Evolutionary conservation across 495 filamentous ascomycete genomes (phyloP).

Genomic region (Talaromyces wortmannii): DNA sequence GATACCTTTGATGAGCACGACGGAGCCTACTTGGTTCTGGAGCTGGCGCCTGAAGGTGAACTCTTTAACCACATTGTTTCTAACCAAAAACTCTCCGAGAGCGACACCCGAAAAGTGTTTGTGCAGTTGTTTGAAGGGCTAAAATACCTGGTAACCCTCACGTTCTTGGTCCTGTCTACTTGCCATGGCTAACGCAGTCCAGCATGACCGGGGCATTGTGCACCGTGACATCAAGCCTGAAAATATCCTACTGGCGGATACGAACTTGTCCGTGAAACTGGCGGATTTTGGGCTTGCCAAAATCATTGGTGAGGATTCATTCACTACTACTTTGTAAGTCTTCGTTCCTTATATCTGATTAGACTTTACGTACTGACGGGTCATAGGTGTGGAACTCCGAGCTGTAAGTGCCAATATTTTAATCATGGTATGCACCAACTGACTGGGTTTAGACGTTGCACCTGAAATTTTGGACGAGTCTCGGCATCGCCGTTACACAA

Average conservation of each 20-base stretch:
- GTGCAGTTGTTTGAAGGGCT: constrained; percentile 87
- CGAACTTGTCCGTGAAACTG: constrained; percentile 79
- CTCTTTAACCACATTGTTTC: constrained; percentile 90
- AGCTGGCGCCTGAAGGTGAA: constrained; percentile 88
- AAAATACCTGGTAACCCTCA: constrained; percentile 74
- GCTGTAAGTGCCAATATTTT: constrained; percentile 46
- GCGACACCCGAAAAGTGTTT: constrained; percentile 79
- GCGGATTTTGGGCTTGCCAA: constrained; percentile 98
- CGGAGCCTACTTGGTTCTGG: constrained; percentile 85
- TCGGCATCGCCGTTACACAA: constrained; percentile 78
- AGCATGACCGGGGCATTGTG: constrained; percentile 97
- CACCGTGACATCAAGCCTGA: constrained; percentile 99
- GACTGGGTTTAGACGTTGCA: constrained; percentile 62
- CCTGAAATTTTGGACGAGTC: constrained; percentile 86
- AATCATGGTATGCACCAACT: too few relatives aligned
- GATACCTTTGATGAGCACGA: constrained; percentile 91
- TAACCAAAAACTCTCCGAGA: constrained; percentile 80
- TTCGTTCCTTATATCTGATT: neutral
- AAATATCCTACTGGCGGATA: constrained; percentile 87
- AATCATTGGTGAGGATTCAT: constrained; percentile 97
- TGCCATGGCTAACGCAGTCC: constrained; percentile 24
- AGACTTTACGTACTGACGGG: constrained; percentile 5
- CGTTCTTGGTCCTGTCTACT: neutral
- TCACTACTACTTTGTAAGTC: constrained; percentile 83
- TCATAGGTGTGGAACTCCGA: constrained; percentile 80